These are phyloP conservation scores for Curvularia hawaiiensis DNA, from an alignment of 2,329 filamentous ascomycete species.

Conservation along the genomic window DNA sequence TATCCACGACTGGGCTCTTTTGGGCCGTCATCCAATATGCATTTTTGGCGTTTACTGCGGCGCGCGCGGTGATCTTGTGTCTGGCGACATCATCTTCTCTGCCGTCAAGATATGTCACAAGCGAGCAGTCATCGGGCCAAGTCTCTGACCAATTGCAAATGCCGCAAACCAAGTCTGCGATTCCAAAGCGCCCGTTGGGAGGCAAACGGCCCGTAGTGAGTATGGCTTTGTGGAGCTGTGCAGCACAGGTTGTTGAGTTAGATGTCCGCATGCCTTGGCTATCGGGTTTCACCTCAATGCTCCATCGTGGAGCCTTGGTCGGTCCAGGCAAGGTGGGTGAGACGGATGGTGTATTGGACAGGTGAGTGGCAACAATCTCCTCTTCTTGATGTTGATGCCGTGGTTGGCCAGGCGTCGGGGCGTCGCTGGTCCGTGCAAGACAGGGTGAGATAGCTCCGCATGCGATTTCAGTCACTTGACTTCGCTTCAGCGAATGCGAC, in stretches of 20 bases:
- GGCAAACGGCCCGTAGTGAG: conserved; percentile 69
- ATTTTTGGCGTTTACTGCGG: conserved; percentile 60
- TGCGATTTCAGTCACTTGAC: conserved; percentile 67
- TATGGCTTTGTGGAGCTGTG: conserved; percentile 78
- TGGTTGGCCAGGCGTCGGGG: conserved; percentile 41
- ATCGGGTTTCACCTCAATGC: conserved; percentile 72
- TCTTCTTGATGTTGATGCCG: conserved; percentile 30
- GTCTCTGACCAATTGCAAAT: conserved; percentile 39
- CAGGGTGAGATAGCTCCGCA: conserved; percentile 55
- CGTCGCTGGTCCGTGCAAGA: conserved; percentile 33
- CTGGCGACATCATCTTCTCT: conserved; percentile 71
- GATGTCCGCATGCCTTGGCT: conserved; percentile 90
- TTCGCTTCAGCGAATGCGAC: conserved; percentile 50
- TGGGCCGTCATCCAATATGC: conserved; percentile 61
- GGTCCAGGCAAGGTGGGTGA: conserved; percentile 78
- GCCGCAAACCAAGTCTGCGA: conserved; percentile 35
- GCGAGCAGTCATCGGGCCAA: conserved; percentile 38
- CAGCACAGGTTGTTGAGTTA: conserved; percentile 74
- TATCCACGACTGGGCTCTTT: conserved; percentile 51
- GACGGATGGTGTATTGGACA: conserved; percentile 81
- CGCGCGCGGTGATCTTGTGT: conserved; percentile 69
- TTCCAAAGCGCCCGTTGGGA: conserved; percentile 39
- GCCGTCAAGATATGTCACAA: conserved; percentile 57
- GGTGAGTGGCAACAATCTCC: conserved; percentile 67
- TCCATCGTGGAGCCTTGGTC: conserved; percentile 73